Evolutionary conservation across 352 stramenopile species (phyloP), one percentile per base, ranked within the genome.

Genomic region (Pythium dissotocum): DNA sequence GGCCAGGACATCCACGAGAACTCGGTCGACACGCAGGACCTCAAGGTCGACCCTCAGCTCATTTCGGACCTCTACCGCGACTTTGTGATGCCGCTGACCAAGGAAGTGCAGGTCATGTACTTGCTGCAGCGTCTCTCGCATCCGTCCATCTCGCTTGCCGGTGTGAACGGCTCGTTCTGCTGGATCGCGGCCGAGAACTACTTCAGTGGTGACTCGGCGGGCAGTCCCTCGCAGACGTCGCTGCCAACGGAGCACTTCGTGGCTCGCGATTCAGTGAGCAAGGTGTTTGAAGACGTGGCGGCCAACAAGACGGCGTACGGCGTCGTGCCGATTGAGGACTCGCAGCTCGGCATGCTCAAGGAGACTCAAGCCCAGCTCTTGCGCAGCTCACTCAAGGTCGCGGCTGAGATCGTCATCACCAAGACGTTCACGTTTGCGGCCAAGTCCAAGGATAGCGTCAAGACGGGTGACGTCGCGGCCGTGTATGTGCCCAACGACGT

Each of bases 61-160:
- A 99, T 99, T 70, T 98, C 97, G 60, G 85, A 89, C 65, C 90
- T 99, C 51, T 99, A 99, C 75, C 81, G 93, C 49, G 89, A 99
- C 79, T 98, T 99, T 65, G 97, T 99, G 56, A 99, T 99, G 76
- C 98, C 98, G 13, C 80, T 99, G 56, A 99, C 97, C 10, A 99
- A 99, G 77, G 96, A 99, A 77, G 94, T 99, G 57, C 96, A 99
- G 76, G 97, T 99, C 30, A 76, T 82, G 62, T 97, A 97, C 67
- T 71, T 97, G 66, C 77, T 97, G 24, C 83, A 95, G 76, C 83
- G 89, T 5, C 72, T 97, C 2, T 67, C 89, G 28, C 89, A 95
- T 58, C 79, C 85, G 21, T 85, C 84, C 14, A 89, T 96, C 63
- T 83, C 87, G 42, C 77, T 95, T 6, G 78, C 83, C 6, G 84